Base-by-base conservation (phyloP, 2,329 filamentous ascomycete species). In the Diaporthe longicolla region DNA sequence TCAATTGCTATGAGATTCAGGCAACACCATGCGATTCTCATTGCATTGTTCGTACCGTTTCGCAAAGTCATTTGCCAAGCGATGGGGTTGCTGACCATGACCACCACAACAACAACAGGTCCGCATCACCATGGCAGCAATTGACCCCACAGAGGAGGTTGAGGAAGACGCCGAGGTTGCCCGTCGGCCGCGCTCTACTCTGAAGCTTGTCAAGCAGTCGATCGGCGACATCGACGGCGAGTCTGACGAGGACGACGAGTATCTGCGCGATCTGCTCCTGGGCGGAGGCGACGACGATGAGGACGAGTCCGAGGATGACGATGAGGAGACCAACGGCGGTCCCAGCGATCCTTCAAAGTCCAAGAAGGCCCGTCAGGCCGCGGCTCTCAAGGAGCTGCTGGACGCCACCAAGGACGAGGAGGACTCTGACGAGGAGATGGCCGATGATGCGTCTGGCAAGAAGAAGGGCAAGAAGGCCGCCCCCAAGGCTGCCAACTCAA, bases 51-150 rank as follows among this genome's bases (percentile, higher is more conserved):
- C 8, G 24, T 45, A 45, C 78, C 77, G 70, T 75, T 43, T 63
- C 54, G 19, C 54, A 45, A 35, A 32, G 17, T 29, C 63, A 40
- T 24, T 21, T 32, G 26, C 40, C 37, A 35, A 32, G 52, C n/a
- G 32, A 48, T 40, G 37, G 45, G 50, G 69, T 52, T 11, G 57
- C 45, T 76, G 75, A 77, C 65, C 65, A 45, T 76, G 75, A 77
- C 66, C 65, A 40, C 35, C 11, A 45, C 71, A 54, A 37, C 80
- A 37, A 45, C 71, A 54, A 37, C 80, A 98, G 95, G 97, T 98
- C 87, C 95, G 95, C 83, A 95, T 99, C 82, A 98, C 95, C 81
- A 99, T 99, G 97, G 97, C 97, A 80, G 97, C 97, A 78, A 93
- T 99, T 83, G 96, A 99, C 83, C 97, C 97, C 74, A 95, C 91